Evolutionary conservation across 371 early-diverging fungal genomes (phyloP).

Genomic region (Mortierella sp.): DNA sequence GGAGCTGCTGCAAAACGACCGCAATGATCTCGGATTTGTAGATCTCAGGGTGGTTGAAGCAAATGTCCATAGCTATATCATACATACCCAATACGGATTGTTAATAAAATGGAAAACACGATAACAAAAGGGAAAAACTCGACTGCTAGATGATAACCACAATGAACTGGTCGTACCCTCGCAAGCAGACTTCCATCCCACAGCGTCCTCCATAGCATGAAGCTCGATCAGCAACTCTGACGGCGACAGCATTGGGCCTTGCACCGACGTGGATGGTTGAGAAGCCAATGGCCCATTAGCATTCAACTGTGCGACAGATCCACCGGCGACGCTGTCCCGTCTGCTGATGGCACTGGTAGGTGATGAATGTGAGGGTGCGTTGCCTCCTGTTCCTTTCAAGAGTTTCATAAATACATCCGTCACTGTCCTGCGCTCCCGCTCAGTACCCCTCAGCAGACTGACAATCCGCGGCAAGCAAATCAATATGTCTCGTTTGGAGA

Average conservation of each 20-base stretch:
- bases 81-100: background rate
- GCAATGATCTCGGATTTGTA: slow-evolving; percentile 78
- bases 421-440: slow-evolving; percentile 66
- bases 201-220: slow-evolving; percentile 69
- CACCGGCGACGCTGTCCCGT: slow-evolving; percentile 10
- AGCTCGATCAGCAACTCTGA: slow-evolving; percentile 68
- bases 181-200: slow-evolving; percentile 62
- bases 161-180: slow-evolving; percentile 57
- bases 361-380: too few relatives aligned
- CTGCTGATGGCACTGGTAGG: slow-evolving; percentile 9
- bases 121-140: too few relatives aligned
- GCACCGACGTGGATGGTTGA: slow-evolving; percentile 31
- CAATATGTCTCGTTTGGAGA: slow-evolving; percentile 72
- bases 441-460: slow-evolving; percentile 71
- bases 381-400: slow-evolving; percentile 51
- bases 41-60: slow-evolving; percentile 72
- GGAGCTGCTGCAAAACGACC: slow-evolving; percentile 70
- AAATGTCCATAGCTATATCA: slow-evolving; percentile 72
- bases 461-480: slow-evolving; percentile 70
- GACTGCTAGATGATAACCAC: too few relatives aligned
- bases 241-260: slow-evolving; percentile 57
- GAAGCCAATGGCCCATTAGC: background rate
- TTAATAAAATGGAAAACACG: too few relatives aligned
- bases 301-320: background rate
- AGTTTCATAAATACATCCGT: slow-evolving; percentile 70